Conservation (phyloP, 73 alveolate genomes). For the Stentor roeselii region DNA sequence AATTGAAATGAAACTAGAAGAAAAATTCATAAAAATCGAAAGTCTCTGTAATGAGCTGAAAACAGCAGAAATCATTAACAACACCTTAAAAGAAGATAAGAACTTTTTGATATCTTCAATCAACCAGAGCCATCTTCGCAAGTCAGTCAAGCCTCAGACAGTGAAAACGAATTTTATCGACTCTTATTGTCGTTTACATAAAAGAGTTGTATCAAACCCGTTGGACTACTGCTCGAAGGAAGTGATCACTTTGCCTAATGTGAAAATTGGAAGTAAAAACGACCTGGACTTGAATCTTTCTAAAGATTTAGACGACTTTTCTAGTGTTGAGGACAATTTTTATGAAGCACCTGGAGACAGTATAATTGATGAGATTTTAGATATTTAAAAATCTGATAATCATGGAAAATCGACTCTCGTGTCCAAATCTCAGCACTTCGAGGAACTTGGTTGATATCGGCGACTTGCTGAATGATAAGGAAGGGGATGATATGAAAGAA, state of each 20-base stretch:
- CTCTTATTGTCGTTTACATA: neutral
- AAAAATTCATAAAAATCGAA: neutral
- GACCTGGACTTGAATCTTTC: neutral
- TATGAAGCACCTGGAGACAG: conserved; percentile 1
- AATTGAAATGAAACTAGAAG: neutral
- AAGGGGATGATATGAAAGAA: neutral
- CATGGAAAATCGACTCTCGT: neutral
- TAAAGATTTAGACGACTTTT: neutral
- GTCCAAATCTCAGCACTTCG: neutral
- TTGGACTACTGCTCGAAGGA: neutral
- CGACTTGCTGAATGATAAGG: neutral
- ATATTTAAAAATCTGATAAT: neutral
- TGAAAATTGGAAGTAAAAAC: neutral
- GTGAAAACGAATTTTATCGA: neutral
- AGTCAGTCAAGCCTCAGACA: neutral
- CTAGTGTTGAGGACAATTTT: neutral
- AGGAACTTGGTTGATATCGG: neutral
- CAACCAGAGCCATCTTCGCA: neutral
- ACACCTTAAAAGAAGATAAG: neutral
- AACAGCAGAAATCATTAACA: neutral
- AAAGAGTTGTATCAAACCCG: neutral
- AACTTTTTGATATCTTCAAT: neutral
- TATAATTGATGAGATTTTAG: neutral
- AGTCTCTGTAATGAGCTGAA: neutral
- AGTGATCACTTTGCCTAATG: neutral